Evolutionary conservation across 768 basidiomycete species (phyloP), one percentile per base, ranked within the genome.

Genomic region (Mycena kentingensis): DNA sequence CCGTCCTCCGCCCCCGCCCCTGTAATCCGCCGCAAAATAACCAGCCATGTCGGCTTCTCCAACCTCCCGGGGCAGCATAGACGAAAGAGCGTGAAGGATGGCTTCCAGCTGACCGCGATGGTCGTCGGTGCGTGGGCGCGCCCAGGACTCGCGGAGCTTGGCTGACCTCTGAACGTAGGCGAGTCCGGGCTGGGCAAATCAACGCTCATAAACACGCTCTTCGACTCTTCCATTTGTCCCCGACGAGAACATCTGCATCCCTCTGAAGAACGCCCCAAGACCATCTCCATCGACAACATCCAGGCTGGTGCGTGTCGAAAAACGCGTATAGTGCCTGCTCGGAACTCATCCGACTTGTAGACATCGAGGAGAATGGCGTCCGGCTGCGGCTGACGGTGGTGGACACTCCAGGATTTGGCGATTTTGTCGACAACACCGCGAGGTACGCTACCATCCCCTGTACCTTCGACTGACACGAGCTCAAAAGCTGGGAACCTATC

Each of bases 11-110:
- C 43, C 57, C 28, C 73, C 26, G 72, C 77, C 39, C 74, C 72
- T 55, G 73, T 77, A 63, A 77, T 80, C 62, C 87, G 90, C 73
- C 94, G 92, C 84, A 94, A 93, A 76, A 79, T 95, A 62, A 90
- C 88, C 79, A 89, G 93, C 63, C 95, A 92, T 68, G 93, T 96
- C 52, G 93, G 93, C 46, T 95, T 99, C 67, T 93, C 96, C 67
- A 98, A 97, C 72, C 82, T 99, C 47, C 97, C 97, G 41, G 98
- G 98, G 81, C 97, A 99, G 72, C 94, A 98, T 29, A 96, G 98
- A 73, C 88, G 97, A 73, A 93, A 97, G 79, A 96, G 94, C 65
- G 88, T 97, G 44, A 84, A 93, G 77, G 97, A 93, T 72, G 96
- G 97, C 31, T 99, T 98, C 80, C 93, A 98, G 71, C 98, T 99